Base-by-base conservation (phyloP, 2,329 filamentous ascomycete species). In the Aspergillus ibericus region DNA sequence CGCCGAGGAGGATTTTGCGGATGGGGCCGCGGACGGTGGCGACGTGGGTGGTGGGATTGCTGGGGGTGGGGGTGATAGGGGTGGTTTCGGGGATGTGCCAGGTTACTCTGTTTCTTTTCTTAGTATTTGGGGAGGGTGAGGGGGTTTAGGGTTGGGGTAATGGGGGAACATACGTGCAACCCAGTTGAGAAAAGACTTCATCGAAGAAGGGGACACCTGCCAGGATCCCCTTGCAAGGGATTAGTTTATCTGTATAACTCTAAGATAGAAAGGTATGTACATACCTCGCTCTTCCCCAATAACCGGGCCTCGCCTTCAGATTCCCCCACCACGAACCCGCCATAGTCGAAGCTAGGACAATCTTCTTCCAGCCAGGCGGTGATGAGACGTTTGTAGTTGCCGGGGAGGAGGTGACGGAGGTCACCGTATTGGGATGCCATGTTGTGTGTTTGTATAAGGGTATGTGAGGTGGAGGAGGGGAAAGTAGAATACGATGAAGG, bases 331-430 rank as follows among this genome's bases (percentile, higher is more conserved):
- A 99, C 95, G 76, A 96, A 99, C 60, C 95, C 95, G 70, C 91
- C 95, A 75, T 96, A 97, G 82, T 99, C 95, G 78, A 96, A 93
- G 54, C 91, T 95, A 4, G 95, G 95, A 3, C 92, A 96, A 79
- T 99, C 95, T 78, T 99, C 95, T 70, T 92, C 90, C 13, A 97
- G 88, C 95, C 95, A 99, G 69, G 85, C 79, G 22, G 88, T 85
- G 63, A 97, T 86, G 65, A 88, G 85, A 51, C 87, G 83, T 75
- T 93, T 96, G 86, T 92, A 97, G 63, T 88, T 90, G 20, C 88
- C 85, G 0, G 93, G 93, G 44, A 98, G 87, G 64, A 98, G 85
- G 74, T 96, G 86, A 16, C 84, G 81, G 34, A 86, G 80, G 58
- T 83, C 81, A 63, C 86, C 86, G 66, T 87, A 80, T 52, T 75